Percentiles rank a stretch among this genome's conserved stretches.
phyloP scores from a whole-genome alignment of 2,329 filamentous ascomycete genomes.

The Ceratocystis destructans region DNA sequence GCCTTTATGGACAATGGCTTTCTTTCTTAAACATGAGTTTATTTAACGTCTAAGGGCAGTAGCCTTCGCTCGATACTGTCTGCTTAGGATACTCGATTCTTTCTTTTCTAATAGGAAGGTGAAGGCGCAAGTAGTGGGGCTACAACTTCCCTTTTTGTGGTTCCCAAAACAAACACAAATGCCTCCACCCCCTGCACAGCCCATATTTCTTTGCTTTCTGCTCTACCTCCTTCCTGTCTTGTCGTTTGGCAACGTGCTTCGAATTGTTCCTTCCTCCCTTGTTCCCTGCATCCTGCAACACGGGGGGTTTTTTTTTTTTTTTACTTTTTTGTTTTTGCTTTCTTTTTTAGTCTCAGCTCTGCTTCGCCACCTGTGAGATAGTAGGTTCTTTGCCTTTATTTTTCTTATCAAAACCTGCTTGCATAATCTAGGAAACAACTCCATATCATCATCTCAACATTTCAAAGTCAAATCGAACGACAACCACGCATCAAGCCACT shows the following conservation, averaged over 20 bases:
- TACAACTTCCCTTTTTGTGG: conserved; percentile 17
- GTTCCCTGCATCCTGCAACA: not conserved
- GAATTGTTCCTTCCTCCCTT: not conserved
- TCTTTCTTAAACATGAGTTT: too few relatives aligned
- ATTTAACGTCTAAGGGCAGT: not conserved
- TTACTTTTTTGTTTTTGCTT: not conserved
- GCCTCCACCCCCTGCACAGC: not conserved
- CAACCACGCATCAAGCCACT: not conserved
- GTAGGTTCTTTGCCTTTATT: not conserved
- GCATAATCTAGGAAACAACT: not conserved
- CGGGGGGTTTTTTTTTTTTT: not conserved
- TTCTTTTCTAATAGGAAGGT: conserved; percentile 2
- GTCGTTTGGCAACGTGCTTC: not conserved
- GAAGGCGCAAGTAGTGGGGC: conserved; percentile 6
- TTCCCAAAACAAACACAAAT: not conserved
- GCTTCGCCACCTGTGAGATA: not conserved
- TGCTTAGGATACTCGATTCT: not conserved
- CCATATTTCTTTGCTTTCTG: not conserved
- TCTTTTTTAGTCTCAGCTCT: not conserved
- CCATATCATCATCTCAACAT: not conserved
- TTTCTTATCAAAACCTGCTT: not conserved
- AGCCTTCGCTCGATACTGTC: not conserved
- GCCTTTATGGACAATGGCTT: not conserved
- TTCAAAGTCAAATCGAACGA: not conserved
- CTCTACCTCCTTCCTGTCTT: not conserved